Evolutionary conservation across 257 asterid genomes (phyloP).

Genomic region (Parsonsia alboflavescens): DNA sequence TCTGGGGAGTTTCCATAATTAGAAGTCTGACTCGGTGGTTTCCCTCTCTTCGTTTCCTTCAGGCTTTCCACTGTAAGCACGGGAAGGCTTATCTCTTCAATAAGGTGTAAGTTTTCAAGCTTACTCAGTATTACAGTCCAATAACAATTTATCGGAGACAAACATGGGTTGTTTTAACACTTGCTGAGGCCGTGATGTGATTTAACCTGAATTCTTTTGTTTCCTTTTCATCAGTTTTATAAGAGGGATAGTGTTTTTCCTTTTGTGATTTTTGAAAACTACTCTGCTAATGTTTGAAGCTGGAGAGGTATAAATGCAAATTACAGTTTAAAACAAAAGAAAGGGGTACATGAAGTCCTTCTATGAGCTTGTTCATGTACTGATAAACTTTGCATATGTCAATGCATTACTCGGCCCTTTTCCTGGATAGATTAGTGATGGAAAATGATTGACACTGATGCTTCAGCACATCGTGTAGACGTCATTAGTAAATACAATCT

Average conservation of each 20-base stretch:
- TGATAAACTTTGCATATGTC: not conserved
- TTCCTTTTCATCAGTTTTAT: not conserved
- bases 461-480: not conserved
- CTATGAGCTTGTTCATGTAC: not conserved
- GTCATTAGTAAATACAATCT: not conserved
- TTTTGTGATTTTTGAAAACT: not conserved
- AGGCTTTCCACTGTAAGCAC: conserved; percentile 41
- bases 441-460: not conserved
- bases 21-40: conserved; percentile 18
- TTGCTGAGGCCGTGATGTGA: conserved; percentile 1
- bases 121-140: conserved; percentile 11
- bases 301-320: too few relatives aligned
- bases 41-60: conserved; percentile 20
- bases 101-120: conserved; percentile 41
- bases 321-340: too few relatives aligned
- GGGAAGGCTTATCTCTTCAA: conserved; percentile 52
- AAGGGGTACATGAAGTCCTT: not conserved
- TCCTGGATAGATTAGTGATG: not conserved
- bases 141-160: conserved; percentile 1
- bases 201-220: not conserved
- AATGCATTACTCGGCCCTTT: not conserved
- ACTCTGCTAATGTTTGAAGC: not conserved
- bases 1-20: conserved; percentile 10
- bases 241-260: not conserved
- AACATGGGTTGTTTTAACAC: conserved; percentile 2